Evolutionary conservation across 208 protist genomes (phyloP), one percentile per base, ranked within the genome.

Genomic region (Leishmania tarentolae): DNA sequence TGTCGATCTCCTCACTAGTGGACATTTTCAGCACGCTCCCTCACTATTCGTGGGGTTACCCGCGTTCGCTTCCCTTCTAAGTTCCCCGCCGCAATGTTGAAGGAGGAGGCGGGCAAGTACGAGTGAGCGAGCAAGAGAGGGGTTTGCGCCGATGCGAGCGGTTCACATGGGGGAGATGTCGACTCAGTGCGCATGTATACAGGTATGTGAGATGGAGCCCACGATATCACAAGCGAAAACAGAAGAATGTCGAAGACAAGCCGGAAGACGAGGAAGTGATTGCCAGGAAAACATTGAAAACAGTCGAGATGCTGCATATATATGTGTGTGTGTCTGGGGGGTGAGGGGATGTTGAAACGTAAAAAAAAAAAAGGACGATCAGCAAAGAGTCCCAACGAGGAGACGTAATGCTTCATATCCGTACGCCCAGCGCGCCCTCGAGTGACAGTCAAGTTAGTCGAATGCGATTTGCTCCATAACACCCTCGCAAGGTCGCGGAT

Each of bases 1-100:
- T 87, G 19, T 93, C 88, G 13, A 97, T 85, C 74, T 97, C 92
- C 24, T 82, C 80, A 35, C 91, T 87, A 13, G 74, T 61, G 21
- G 74, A 77, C 74, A 77, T 77, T 46, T 15, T n/a, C 35, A 8
- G 31, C 28, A 4, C 50, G 0, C 19, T 28, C 6, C 46, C 35
- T 9, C 46, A 42, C 17, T n/a, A 37, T 37, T 21, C 15, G 11
- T 40, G 1, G 70, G 11, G 46, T 46, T 28, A 42, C 24, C 46
- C 13, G 42, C 53, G 47, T 57, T 35, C 31, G 68, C 61, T 40
- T 13, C 15, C 61, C 17, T 2, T 68, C 61, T 40, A 68, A 1
- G 24, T 13, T 31, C 28, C 61, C 61, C 21, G 6, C n/a, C 31
- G 40, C 50, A 21, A 13, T 40, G 31, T 9, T 68, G 61, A 17